Conservation (phyloP, 1,139 yeast genomes). For the Sugiyamaella japonica region DNA sequence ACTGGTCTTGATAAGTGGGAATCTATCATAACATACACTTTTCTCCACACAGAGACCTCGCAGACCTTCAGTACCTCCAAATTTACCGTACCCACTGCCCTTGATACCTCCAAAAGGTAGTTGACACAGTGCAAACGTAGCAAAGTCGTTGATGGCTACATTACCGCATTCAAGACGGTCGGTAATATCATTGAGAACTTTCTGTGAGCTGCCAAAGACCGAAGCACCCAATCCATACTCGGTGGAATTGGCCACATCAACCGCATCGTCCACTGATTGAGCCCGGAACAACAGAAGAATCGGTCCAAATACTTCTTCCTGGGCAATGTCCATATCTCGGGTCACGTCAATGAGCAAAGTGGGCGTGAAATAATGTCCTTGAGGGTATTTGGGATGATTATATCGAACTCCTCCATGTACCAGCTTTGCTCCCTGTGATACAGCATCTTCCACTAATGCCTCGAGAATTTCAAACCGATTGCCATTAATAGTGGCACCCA, state of each 20-base stretch:
- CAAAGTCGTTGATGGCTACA: slow-evolving; percentile 95
- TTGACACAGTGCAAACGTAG: slow-evolving; percentile 92
- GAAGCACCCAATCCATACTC: slow-evolving; percentile 91
- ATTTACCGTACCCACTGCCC: slow-evolving; percentile 94
- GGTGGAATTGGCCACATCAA: slow-evolving; percentile 80
- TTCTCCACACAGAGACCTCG: slow-evolving; percentile 85
- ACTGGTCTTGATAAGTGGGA: slow-evolving; percentile 69
- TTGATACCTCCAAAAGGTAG: slow-evolving; percentile 93
- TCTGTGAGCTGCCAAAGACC: slow-evolving; percentile 67
- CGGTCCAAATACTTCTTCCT: slow-evolving; percentile 93
- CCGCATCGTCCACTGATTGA: slow-evolving; percentile 60
- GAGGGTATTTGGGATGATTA: slow-evolving; percentile 88
- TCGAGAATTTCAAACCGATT: slow-evolving; percentile 69
- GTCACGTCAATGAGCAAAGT: slow-evolving; percentile 83
- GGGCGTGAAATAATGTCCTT: slow-evolving; percentile 90
- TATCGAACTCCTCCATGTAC: slow-evolving; percentile 76
- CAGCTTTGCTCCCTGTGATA: slow-evolving; percentile 74
- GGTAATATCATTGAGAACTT: slow-evolving; percentile 59
- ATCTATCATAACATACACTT: slow-evolving; percentile 80
- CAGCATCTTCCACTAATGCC: slow-evolving; percentile 68
- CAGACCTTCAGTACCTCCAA: slow-evolving; percentile 95
- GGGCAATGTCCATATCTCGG: slow-evolving; percentile 73
- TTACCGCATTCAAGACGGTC: slow-evolving; percentile 73
- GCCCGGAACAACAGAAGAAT: slow-evolving; percentile 78
- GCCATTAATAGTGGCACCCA: slow-evolving; percentile 93